Evolutionary conservation across 306 rosid species (phyloP), one percentile per base, ranked within the genome.

Genomic region (Gleditsia sinensis): DNA sequence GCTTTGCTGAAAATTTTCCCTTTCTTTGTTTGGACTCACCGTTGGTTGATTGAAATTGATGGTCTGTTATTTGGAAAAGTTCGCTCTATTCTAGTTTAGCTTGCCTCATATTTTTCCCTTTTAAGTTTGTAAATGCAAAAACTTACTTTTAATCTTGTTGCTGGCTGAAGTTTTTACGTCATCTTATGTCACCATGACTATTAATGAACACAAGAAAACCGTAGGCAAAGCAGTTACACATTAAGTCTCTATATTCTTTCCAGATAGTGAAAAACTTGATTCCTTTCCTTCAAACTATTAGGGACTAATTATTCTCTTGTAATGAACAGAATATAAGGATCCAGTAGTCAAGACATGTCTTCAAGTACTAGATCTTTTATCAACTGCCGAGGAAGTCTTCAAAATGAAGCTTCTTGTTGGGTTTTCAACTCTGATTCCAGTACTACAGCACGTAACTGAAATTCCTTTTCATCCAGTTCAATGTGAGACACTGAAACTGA

Each of bases 381-480:
- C 98, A 56, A 79, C 78, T 55, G 90, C 96, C 13, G 85, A 86
- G 82, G 86, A 90, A 67, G 81, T 86, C 55, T 94, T 91, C 87
- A 90, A 83, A 73, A 83, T 71, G 69, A 88, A 96, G 81, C 96
- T 94, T 64, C 78, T 82, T 32, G 90, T 94, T 59, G 97, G 98
- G 71, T 88, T 94, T 87, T 81, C 94, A 64, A 84, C 96, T 80
- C 85, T 94, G 82, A 83, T 94, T 83, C 94, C 95, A 58, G 91
- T 85, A 68, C 72, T 94, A 37, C 78, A 79, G 50, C 81, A 94
- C 14, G 88, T 94, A 51, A 90, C 97, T 61, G 96, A 87, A 67
- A 82, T 92, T 81, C 99, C 97, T 60, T 86, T 91, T 73, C 97
- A 94, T 75, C 95, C 96, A 14, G 97, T 56, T 83, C 97, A 94